Evolutionary conservation across 106 monocot species (phyloP), one percentile per base, ranked within the genome.

Genomic region (Narthecium ossifragum): DNA sequence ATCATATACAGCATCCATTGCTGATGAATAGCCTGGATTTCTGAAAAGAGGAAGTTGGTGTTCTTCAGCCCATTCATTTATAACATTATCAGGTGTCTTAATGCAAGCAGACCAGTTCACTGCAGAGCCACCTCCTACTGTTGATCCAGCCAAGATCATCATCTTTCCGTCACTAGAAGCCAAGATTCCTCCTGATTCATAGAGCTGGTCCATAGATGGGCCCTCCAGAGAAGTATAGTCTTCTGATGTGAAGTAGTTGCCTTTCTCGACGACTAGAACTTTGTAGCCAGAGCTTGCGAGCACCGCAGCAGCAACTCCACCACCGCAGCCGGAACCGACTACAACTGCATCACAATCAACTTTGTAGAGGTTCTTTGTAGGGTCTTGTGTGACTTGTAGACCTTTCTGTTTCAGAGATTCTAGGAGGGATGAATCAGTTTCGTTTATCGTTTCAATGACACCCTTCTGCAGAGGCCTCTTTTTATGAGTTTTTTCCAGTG

Each of bases 301-400:
- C 14, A 93, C 75, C 3, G 88, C 81, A 3, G 93, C 88, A 1
- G 93, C 88, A 13, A 88, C 93, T 9, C 79, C 88, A 8, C 88
- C 88, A 8, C 93, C 93, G 46, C 93, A 77, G 51, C 93, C 88
- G 12, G 93, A 88, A 7, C 93, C 93, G 0, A 85, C 76, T 0
- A 88, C 69, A 14, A 80, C 77, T 1, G 60, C 93, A 34, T 93
- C 93, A 40, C 88, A 93, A 55, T 82, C 59, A 1, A 93, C 55
- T 13, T 24, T 48, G 66, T 61, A 62, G 27, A 48, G 5, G 31
- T 73, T 55, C 23, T 65, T 39, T 17, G 5, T n/a, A 4, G 40
- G 8, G 46, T 81, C 66, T 15, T 67, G 48, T 25, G 28, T 54
- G 21, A 81, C 68, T 28, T 39, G n/a, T 10, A 88, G 62, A 31